Percentiles rank a stretch among this genome's conserved stretches.
These are phyloP conservation scores for Funneliformis geosporum DNA, from an alignment of 192 early-diverging fungal species.

Conservation along the genomic window DNA sequence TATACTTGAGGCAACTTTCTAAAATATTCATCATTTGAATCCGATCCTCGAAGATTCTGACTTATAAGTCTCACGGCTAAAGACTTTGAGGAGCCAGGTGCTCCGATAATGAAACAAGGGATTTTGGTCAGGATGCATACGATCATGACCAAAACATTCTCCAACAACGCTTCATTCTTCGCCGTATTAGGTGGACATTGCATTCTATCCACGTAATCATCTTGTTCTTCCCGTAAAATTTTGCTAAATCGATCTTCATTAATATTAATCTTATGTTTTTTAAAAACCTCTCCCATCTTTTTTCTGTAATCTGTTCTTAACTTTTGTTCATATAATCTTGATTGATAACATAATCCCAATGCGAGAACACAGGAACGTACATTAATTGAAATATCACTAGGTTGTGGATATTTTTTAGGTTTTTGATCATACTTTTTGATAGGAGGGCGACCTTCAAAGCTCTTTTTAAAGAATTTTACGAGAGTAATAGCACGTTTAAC, in stretches of 20 bases:
- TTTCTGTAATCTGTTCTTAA: conserved; percentile 4
- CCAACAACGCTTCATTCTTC: conserved; percentile 25
- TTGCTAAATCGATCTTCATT: not conserved
- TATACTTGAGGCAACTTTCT: conserved; percentile 24
- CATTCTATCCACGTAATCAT: conserved; percentile 32
- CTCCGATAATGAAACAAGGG: conserved; percentile 33
- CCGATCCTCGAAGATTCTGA: conserved; percentile 15
- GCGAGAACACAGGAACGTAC: conserved; percentile 4
- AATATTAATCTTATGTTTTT: conserved; percentile 12
- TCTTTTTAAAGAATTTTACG: conserved; percentile 17
- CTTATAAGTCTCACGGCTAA: conserved; percentile 28
- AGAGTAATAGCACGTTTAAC: conserved; percentile 31
- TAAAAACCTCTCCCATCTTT: conserved; percentile 22
- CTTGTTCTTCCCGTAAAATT: conserved; percentile 24
- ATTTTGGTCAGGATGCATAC: conserved; percentile 32
- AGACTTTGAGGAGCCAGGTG: conserved; percentile 33
- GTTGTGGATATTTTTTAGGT: conserved; percentile 2
- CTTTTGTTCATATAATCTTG: conserved; percentile 21
- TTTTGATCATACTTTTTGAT: not conserved
- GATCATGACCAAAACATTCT: conserved; percentile 30
- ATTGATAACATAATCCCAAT: conserved; percentile 24
- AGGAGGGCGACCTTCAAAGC: not conserved
- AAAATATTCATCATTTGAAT: conserved; percentile 27
- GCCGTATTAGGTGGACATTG: conserved; percentile 17
- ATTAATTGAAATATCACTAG: not conserved